Percentiles rank a stretch among this genome's conserved stretches.
Evolutionary conservation across 306 rosid genomes (phyloP).

Genomic region (Cucurbita argyrosperma): DNA sequence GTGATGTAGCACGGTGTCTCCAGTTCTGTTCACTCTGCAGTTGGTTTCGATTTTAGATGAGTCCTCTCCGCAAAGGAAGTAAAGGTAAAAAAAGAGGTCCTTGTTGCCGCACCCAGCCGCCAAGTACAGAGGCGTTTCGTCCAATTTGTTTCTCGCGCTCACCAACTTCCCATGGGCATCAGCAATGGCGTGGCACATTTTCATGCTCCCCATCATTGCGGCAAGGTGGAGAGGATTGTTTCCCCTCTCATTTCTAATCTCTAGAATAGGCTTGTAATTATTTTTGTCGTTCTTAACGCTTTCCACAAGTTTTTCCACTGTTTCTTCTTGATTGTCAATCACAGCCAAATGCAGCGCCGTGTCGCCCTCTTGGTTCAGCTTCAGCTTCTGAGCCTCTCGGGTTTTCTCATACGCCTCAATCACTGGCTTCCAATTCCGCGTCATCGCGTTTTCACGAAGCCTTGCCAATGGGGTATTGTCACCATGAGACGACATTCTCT

Average conservation of each 20-base stretch:
- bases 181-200: constrained; percentile 9
- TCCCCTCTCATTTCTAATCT: not conserved
- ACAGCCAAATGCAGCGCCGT: no score
- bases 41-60: not conserved
- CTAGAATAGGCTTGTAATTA: not conserved
- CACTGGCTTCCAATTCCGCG: not conserved
- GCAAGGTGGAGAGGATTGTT: constrained; percentile 42
- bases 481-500: no score
- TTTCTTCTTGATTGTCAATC: not conserved
- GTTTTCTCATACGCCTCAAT: no score
- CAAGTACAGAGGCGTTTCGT: constrained; percentile 40
- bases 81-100: constrained; percentile 23
- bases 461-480: no score
- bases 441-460: not conserved
- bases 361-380: no score
- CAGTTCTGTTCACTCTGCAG: constrained; percentile 6
- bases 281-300: accelerated
- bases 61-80: not conserved
- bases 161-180: not conserved
- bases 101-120: constrained; percentile 27
- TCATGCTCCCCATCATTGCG: constrained; percentile 16
- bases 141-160: constrained; percentile 4
- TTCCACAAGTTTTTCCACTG: constrained; percentile 3
- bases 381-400: no score
- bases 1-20: constrained; percentile 44